Conservation (phyloP, 768 basidiomycete species). For the Kwoniella botswanensis region DNA sequence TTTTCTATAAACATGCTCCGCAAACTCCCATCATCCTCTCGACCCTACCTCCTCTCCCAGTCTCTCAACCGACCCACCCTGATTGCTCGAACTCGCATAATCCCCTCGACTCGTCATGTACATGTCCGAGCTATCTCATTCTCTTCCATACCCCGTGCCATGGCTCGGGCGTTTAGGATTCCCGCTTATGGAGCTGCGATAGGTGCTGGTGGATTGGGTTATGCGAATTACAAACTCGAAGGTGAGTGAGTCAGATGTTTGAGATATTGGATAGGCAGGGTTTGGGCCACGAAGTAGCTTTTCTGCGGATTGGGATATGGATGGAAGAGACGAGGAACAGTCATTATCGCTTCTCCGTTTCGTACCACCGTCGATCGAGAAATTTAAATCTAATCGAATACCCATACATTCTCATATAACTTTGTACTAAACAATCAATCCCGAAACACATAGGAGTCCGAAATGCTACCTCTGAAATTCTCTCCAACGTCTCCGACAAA, state of each 20-base stretch:
- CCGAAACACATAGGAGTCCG: constrained; percentile 60
- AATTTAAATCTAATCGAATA: no score
- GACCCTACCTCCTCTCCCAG: constrained; percentile 17
- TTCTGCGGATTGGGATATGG: no score
- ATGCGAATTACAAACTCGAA: constrained; percentile 96
- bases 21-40: constrained; percentile 12
- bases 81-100: constrained; percentile 10
- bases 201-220: constrained; percentile 87
- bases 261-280: neutral
- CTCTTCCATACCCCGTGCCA: constrained; percentile 83
- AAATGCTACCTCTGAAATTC: constrained; percentile 72
- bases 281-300: neutral
- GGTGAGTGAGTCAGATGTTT: constrained; percentile 62
- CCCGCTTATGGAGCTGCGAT: constrained; percentile 87
- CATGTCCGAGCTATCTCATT: constrained; percentile 65
- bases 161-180: constrained; percentile 83
- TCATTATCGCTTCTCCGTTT: no score
- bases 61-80: constrained; percentile 14
- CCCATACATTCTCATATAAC: no score
- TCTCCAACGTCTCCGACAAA: constrained; percentile 63
- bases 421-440: no score
- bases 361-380: no score
- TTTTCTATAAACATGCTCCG: constrained; percentile 20
- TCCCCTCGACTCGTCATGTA: constrained; percentile 24
- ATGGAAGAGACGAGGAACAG: no score